Base-by-base conservation (phyloP, 1,139 yeast species). In the Saccharomycopsis crataegensis region DNA sequence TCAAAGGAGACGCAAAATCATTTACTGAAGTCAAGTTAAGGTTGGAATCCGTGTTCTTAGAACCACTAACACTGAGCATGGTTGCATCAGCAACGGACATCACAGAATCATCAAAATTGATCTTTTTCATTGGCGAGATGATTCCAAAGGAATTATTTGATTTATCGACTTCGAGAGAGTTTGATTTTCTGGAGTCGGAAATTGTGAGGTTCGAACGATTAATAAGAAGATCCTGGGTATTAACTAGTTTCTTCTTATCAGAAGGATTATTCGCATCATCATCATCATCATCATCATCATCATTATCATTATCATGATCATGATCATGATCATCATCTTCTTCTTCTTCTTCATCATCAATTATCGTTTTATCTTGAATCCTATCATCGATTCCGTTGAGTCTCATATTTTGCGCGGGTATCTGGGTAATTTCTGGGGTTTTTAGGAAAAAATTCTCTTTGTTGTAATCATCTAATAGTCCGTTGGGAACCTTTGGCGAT, bases 121-220 rank as follows among this genome's bases (percentile, higher is more conserved):
- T 46, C 32, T 45, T 50, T n/a, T 28, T 37, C 44, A 50, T 41
- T 7, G 53, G 53, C n/a, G 53, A 50, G 3, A 44, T 14, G 4
- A 47, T 37, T 16, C 43, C n/a, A 44, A 38, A 43, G 5, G 42
- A 12, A 16, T 16, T 47, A 28, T 16, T 43, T 14, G 12, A 22
- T 22, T 22, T 22, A 22, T 22, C 28, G 28, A 22, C 4, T 22
- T 22, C 28, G 4, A 22, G 28, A 22, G 28, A 22, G 4, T 22
- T 22, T 22, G 28, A 22, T 22, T 22, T 22, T 22, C 28, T 22
- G 4, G 28, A 22, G 4, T 22, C 28, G 4, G 28, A 22, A 22
- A 22, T 22, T 2, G 28, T 22, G 28, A 22, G 28, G 28, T 22
- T 22, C 4, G 28, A 22, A 22, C 28, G 28, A 22, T 22, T 22